Percentiles rank a stretch among this genome's conserved stretches.
Evolutionary conservation across 805 yeast species (phyloP).

Genomic region (Kazachstania viticola): DNA sequence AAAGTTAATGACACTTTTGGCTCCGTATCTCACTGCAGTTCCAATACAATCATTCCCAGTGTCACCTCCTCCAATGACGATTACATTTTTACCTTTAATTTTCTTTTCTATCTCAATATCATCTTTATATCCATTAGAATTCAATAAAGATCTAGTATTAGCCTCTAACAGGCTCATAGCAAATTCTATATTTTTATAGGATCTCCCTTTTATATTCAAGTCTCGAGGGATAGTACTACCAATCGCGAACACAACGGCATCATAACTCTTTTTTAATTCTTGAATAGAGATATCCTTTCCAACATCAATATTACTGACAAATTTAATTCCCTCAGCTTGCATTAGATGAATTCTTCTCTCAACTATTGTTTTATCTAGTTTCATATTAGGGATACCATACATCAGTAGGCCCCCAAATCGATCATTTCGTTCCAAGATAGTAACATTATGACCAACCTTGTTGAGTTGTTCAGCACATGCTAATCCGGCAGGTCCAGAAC

Average conservation of each 20-base stretch:
- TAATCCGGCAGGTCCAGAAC: too few species aligned
- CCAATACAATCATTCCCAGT: slow-evolving; percentile 99
- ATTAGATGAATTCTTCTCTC: slow-evolving; percentile 86
- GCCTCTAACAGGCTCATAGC: slow-evolving; percentile 87
- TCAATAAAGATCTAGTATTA: slow-evolving; percentile 83
- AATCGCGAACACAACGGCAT: slow-evolving; percentile 83
- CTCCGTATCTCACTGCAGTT: slow-evolving; percentile 94
- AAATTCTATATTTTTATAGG: slow-evolving; percentile 75
- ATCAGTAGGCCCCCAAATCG: slow-evolving; percentile 93
- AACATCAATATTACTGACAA: slow-evolving; percentile 64
- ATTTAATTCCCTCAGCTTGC: slow-evolving; percentile 80
- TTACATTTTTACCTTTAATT: slow-evolving; percentile 76
- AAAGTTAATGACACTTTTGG: slow-evolving; percentile 85
- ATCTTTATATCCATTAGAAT: too few species aligned
- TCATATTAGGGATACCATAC: slow-evolving; percentile 99
- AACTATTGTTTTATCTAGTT: slow-evolving; percentile 84
- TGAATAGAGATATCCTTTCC: slow-evolving; percentile 74
- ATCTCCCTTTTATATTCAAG: slow-evolving; percentile 88
- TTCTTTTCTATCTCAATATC: slow-evolving; percentile 63
- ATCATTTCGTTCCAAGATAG: slow-evolving; percentile 88
- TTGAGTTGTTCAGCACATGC: slow-evolving; percentile 96
- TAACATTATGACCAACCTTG: slow-evolving; percentile 88
- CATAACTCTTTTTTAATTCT: slow-evolving; percentile 50
- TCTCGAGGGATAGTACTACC: slow-evolving; percentile 97
- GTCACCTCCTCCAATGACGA: slow-evolving; percentile 99